Base-by-base conservation (phyloP, 2,329 filamentous ascomycete species). In the Beauveria caledonica region DNA sequence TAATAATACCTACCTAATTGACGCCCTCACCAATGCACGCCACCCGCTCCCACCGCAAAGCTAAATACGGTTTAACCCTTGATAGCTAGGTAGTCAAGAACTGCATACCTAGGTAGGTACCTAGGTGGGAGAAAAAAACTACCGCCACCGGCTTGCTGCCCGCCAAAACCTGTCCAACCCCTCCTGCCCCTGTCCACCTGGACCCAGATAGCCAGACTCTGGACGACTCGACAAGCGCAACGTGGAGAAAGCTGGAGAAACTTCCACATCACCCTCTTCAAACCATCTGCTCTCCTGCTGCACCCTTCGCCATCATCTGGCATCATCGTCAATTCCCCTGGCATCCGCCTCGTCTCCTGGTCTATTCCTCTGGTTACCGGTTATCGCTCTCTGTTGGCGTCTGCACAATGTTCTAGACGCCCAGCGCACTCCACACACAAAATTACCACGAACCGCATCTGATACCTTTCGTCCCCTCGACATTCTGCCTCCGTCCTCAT, bases 261-360 rank as follows among this genome's bases (percentile, higher is more conserved):
- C 73, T 75, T 75, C 73, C 72, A 75, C 73, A 69, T 76, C 71
- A 74, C 70, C 72, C 69, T 75, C 67, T 73, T 68, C 65, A 67
- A 58, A 60, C 62, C 63, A 62, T 66, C 65, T 69, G 63, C 49
- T 61, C 63, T 60, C 58, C 64, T 65, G 63, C 65, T 64, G 62
- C 64, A 63, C 63, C 62, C 64, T 62, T 66, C 63, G 65, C 66
- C 65, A 60, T 64, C 58, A 62, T 62, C 64, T 64, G 63, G 58
- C 62, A 55, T 62, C 64, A 66, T 62, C 63, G 63, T 64, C 63
- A 60, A 62, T 60, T 59, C 60, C 63, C 61, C 58, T 65, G 69
- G 68, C 71, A 67, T 68, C 67, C 67, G 69, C 68, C 68, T 69
- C 69, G 58, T 70, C 71, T 71, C 63, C 72, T 76, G 73, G 74